phyloP scores from a whole-genome alignment of 148 eudicot genomes.

The Bassia scoparia region DNA sequence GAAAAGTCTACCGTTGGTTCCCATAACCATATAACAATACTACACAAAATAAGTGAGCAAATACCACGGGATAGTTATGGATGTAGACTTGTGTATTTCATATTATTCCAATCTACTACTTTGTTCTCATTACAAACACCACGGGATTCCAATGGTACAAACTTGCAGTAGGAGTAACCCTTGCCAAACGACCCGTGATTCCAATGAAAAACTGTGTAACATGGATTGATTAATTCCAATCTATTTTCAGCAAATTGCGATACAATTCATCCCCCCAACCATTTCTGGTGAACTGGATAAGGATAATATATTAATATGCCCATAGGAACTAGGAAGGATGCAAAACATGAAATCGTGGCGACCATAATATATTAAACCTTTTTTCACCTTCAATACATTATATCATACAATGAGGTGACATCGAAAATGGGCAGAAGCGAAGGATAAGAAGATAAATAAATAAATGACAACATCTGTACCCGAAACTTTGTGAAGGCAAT shows the following conservation, averaged over 20 bases:
- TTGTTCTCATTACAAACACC: no score
- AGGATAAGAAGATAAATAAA: not conserved
- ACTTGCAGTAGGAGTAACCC: no score
- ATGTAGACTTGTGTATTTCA: no score
- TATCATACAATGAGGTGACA: constrained; percentile 25
- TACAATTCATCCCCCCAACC: not conserved
- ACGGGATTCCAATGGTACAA: no score
- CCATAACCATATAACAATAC: no score
- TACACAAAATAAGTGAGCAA: no score
- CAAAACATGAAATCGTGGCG: not conserved
- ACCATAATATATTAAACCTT: constrained; percentile 2
- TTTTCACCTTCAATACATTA: constrained; percentile 26
- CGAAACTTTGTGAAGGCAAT: constrained; percentile 2
- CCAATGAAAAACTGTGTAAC: no score
- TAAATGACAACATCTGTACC: not conserved
- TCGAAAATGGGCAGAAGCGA: not conserved
- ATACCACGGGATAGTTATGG: no score
- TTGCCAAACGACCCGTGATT: no score
- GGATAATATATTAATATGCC: not conserved
- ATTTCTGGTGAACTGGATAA: not conserved
- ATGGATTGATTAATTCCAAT: no score
- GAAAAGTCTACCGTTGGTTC: no score
- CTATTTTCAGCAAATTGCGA: not conserved
- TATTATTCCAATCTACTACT: no score
- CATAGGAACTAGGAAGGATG: not conserved